These are phyloP conservation scores for Arthromyces matolae DNA, from an alignment of 768 basidiomycete genomes.

Conservation along the genomic window DNA sequence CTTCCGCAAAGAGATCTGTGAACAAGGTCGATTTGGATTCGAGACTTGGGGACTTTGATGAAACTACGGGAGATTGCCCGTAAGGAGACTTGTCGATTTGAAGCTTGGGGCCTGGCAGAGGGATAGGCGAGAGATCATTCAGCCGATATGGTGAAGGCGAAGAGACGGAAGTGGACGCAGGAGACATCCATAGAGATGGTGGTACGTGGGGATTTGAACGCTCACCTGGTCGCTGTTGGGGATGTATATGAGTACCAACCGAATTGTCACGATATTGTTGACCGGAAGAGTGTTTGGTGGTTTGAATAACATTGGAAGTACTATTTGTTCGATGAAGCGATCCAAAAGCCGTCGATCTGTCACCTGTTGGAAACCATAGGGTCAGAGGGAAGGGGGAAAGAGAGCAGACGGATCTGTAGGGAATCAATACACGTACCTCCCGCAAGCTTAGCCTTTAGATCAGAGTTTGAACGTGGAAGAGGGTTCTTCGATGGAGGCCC, in stretches of 20 bases:
- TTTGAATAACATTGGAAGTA: conserved; percentile 4
- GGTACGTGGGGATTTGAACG: conserved; percentile 55
- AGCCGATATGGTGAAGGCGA: conserved; percentile 39
- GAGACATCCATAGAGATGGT: conserved; percentile 85
- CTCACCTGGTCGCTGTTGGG: conserved; percentile 37
- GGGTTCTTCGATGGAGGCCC: conserved; percentile 24
- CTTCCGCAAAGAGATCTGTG: conserved; percentile 67
- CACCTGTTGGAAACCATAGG: conserved; percentile 6
- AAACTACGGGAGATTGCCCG: conserved; percentile 31
- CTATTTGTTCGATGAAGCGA: conserved; percentile 14
- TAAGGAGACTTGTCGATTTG: conserved; percentile 33
- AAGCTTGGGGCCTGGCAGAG: conserved; percentile 29
- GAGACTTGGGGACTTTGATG: conserved; percentile 41
- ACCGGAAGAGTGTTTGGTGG: conserved; percentile 5
- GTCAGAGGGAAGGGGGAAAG: conserved; percentile 1
- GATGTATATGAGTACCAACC: conserved; percentile 17
- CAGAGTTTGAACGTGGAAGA: conserved; percentile 28
- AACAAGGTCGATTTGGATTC: conserved; percentile 64
- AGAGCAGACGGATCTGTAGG: conserved; percentile 3
- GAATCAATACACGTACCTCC: conserved; percentile 20
- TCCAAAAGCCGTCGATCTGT: conserved; percentile 6
- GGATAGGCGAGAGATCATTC: conserved; percentile 32
- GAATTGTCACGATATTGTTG: conserved; percentile 11
- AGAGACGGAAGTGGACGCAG: conserved; percentile 47
- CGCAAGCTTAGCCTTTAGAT: conserved; percentile 19